These are phyloP conservation scores for Diaporthe velutina DNA, from an alignment of 2,329 filamentous ascomycete genomes.

Conservation along the genomic window DNA sequence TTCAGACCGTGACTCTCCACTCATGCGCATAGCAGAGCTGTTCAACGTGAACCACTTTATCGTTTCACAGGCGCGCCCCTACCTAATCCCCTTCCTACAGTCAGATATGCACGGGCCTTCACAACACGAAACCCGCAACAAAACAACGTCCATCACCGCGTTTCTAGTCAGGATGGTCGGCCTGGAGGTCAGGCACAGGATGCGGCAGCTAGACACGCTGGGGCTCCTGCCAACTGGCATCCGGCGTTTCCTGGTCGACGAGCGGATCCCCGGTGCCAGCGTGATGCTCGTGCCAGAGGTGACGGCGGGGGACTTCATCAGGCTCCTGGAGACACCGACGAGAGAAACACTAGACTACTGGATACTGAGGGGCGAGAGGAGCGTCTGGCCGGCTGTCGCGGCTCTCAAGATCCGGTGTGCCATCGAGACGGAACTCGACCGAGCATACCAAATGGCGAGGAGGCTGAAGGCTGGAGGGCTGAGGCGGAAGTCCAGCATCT, in stretches of 20 bases:
- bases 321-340: slow-evolving; percentile 86
- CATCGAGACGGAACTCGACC: slow-evolving; percentile 89
- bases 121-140: slow-evolving; percentile 69
- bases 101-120: slow-evolving; percentile 84
- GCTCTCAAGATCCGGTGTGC: slow-evolving; percentile 86
- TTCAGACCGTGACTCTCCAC: slow-evolving; percentile 73
- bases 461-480: slow-evolving; percentile 68
- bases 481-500: slow-evolving; percentile 58
- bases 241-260: slow-evolving; percentile 84
- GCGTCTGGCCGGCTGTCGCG: slow-evolving; percentile 90
- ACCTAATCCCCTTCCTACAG: slow-evolving; percentile 86
- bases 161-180: slow-evolving; percentile 77
- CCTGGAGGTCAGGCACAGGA: slow-evolving; percentile 82
- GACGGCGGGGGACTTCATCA: slow-evolving; percentile 77
- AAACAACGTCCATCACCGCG: slow-evolving; percentile 68
- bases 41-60: slow-evolving; percentile 98
- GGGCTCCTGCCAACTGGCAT: slow-evolving; percentile 78
- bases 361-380: slow-evolving; percentile 86
- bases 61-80: slow-evolving; percentile 90
- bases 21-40: slow-evolving; percentile 81
- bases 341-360: slow-evolving; percentile 83
- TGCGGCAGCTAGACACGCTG: slow-evolving; percentile 84
- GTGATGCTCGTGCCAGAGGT: slow-evolving; percentile 88
- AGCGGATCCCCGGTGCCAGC: slow-evolving; percentile 81
- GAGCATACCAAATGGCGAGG: slow-evolving; percentile 84